Evolutionary conservation across 2,329 filamentous ascomycete species (phyloP), one percentile per base, ranked within the genome.

Genomic region (Ophiognomonia clavigignenti-juglandacearum): DNA sequence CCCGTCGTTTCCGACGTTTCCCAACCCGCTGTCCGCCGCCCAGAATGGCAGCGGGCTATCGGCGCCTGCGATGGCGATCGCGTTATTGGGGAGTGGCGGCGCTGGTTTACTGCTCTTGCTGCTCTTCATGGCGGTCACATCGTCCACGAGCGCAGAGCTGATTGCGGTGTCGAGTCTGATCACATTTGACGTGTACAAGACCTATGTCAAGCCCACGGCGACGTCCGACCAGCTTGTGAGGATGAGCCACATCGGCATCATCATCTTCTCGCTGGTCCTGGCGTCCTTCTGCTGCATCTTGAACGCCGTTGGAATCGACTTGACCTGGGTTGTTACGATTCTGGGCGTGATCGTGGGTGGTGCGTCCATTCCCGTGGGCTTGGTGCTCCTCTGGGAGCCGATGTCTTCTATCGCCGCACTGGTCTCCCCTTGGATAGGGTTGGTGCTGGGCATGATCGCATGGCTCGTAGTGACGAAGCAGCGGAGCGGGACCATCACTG

Each of bases 111-210:
- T 68, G 53, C 56, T 68, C 11, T 54, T 73, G 4, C 60, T 72
- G 14, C 61, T 73, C 1, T 74, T 74, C 60, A 73, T 73, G 71
- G 69, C 70, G 4, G 68, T 71, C 6, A 73, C 71, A 0, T 64
- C 60, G 4, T 65, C 65, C 1, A 70, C 70, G 37, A 67, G 53
- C 2, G 67, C 70, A 0, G 69, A 74, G 47, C 61, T 72, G 5
- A 72, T 74, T 14, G 69, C 63, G 4, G 62, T 65, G 4, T 64
- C 64, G 2, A 63, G 63, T 4, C 49, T 70, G 3, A 55, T 66
- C 23, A 67, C 65, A 0, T 69, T 68, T 50, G 66, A 69, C 40
- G 53, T 69, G 16, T 70, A 69, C 54, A 63, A 63, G 42, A 61
- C 63, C 10, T 69, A 67, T 43, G 54, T 69, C 39, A 63, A 61